Base-by-base conservation (phyloP, 2,329 filamentous ascomycete genomes). In the Epichloe amarillans region DNA sequence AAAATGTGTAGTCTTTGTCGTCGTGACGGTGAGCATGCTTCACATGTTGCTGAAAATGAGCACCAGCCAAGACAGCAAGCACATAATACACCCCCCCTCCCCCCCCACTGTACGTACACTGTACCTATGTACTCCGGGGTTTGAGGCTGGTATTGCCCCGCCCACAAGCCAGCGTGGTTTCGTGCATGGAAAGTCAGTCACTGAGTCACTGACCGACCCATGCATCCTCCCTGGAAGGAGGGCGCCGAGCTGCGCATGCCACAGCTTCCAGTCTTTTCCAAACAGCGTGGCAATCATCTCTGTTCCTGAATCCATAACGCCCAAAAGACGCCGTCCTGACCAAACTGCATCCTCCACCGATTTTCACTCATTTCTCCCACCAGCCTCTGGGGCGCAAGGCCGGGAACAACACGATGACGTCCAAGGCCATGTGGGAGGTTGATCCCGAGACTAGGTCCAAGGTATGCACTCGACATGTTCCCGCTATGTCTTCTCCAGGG, bases 401-500 rank as follows among this genome's bases (percentile, higher is more conserved):
- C 46, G 47, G 26, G 40, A 47, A 37, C 26, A 17, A 53, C 50
- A 61, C 58, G 51, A 80, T 82, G 79, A 72, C 79, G 58, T 75
- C 80, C 64, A 91, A 90, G 71, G 80, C 77, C 59, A 91, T 95
- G 86, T 98, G 93, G 93, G 93, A 98, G 73, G 89, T 98, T 58
- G 93, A 98, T 70, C 93, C 93, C 46, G 91, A 97, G 75, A 97
- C 91, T 55, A 82, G 88, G 71, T 88, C 86, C 64, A 97, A 97
- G 82, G 90, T 94, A 72, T 60, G 68, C 53, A 46, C 36, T 23
- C 47, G 45, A 38, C 21, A n/a, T 12, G 36, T 47, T 49, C 46
- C 52, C 56, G 14, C 19, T 5, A 5, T 15, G 12, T 23, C 26
- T n/a, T 30, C 15, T 38, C 30, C 10, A 0, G 15, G 1, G 21